phyloP scores from a whole-genome alignment of 768 basidiomycete species.

The Xerocomus brunneocitrinus region DNA sequence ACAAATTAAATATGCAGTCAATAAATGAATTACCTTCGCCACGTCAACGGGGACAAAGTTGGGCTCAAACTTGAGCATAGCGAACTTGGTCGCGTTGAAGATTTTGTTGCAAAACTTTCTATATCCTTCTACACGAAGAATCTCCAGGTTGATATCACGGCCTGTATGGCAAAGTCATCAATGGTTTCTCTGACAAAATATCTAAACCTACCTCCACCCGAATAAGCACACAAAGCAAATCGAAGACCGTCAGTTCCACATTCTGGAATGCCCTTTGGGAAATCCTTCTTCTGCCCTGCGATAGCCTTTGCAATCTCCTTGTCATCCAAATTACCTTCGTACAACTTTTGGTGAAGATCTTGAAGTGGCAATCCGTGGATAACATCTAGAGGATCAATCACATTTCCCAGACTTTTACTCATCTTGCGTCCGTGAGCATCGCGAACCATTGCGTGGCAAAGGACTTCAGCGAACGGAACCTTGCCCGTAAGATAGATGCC shows the following conservation, averaged over 20 bases:
- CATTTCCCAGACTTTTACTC: conserved; percentile 97
- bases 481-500: conserved; percentile 84
- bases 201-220: conserved; percentile 63
- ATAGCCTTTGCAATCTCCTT: conserved; percentile 90
- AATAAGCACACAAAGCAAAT: conserved; percentile 94
- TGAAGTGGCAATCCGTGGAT: conserved; percentile 82
- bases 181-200: neutral
- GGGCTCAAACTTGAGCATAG: conserved; percentile 94
- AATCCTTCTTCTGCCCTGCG: conserved; percentile 96
- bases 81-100: conserved; percentile 98
- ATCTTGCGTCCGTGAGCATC: conserved; percentile 99
- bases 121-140: conserved; percentile 93
- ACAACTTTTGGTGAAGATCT: conserved; percentile 76
- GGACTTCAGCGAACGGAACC: conserved; percentile 93
- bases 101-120: conserved; percentile 99
- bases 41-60: conserved; percentile 70
- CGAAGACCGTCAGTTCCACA: conserved; percentile 96
- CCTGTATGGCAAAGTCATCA: conserved; percentile 41
- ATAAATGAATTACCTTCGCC: conserved; percentile 49
- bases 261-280: conserved; percentile 97
- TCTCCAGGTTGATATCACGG: conserved; percentile 96
- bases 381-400: conserved; percentile 94
- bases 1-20: neutral
- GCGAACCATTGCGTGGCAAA: conserved; percentile 98
- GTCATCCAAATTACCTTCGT: conserved; percentile 89